Percentiles rank a stretch among this genome's conserved stretches.
Evolutionary conservation across 352 stramenopile genomes (phyloP).

Genomic region (Phytophthora fragariaefolia): DNA sequence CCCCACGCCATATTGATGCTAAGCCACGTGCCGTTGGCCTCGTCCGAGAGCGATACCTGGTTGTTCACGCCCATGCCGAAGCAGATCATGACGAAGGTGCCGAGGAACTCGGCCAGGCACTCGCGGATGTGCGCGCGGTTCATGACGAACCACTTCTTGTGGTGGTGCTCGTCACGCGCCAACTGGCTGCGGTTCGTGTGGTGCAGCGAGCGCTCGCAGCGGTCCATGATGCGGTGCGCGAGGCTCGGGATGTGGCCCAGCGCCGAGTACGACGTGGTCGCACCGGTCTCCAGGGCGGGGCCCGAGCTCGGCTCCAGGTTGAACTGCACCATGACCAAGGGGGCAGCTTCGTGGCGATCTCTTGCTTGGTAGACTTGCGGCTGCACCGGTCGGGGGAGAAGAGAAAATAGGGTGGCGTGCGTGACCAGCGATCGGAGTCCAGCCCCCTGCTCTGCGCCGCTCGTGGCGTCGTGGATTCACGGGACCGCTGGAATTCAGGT

Average conservation of each 20-base stretch:
- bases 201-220: conserved; percentile 24
- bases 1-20: conserved; percentile 13
- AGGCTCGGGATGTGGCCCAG: neutral
- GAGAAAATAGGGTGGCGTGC: neutral
- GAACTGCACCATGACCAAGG: neutral
- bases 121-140: conserved; percentile 11
- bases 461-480: neutral
- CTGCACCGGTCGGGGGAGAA: too few relatives aligned
- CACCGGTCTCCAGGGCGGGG: neutral
- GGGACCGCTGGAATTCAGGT: conserved; percentile 3
- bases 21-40: conserved; percentile 11
- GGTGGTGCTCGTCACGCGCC: conserved; percentile 2
- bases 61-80: conserved; percentile 25
- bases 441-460: neutral
- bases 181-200: conserved; percentile 19
- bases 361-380: too few relatives aligned
- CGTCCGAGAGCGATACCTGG: conserved; percentile 9
- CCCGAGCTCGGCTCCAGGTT: neutral
- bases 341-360: too few relatives aligned
- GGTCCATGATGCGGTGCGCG: conserved; percentile 14
- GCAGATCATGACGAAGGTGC: conserved; percentile 17
- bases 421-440: neutral
- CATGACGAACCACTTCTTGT: conserved; percentile 16
- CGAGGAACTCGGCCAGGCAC: conserved; percentile 10
- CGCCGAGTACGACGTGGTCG: conserved; percentile 1